Conservation (phyloP, 2,329 filamentous ascomycete genomes). For the Trichoderma sp. region DNA sequence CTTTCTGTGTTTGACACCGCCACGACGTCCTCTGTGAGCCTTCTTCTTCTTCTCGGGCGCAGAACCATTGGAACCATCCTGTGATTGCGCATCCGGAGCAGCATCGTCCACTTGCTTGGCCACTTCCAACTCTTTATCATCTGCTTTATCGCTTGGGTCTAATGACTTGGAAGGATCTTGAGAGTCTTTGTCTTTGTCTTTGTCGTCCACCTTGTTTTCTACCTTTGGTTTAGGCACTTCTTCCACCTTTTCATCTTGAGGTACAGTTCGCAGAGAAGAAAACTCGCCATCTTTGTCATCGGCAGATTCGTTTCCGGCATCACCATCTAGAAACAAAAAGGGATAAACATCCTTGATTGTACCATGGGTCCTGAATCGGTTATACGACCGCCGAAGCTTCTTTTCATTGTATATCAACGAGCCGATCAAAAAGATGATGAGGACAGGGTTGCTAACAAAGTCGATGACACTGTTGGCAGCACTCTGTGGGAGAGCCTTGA, state of each 20-base stretch:
- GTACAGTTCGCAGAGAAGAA: not conserved
- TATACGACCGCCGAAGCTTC: slow-evolving; percentile 45
- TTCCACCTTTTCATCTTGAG: not conserved
- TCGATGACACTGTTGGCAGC: slow-evolving; percentile 54
- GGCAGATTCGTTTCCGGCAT: not conserved
- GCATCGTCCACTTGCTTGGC: not conserved
- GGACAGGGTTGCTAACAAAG: slow-evolving; percentile 56
- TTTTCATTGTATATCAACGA: slow-evolving; percentile 48
- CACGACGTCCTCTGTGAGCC: slow-evolving; percentile 69
- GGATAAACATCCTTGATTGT: slow-evolving; percentile 31
- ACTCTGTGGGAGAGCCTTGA: slow-evolving; percentile 53
- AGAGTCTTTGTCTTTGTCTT: not conserved
- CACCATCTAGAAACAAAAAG: not conserved
- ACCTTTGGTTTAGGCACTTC: not conserved
- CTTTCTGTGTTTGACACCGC: slow-evolving; percentile 68
- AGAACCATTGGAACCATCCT: not conserved
- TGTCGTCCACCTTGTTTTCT: not conserved
- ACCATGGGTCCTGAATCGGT: slow-evolving; percentile 35
- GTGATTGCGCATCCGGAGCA: not conserved
- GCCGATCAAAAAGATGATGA: slow-evolving; percentile 48
- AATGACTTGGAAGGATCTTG: not conserved
- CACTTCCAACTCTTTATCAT: not conserved
- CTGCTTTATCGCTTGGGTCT: not conserved
- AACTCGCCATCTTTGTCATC: not conserved
- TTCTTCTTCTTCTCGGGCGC: slow-evolving; percentile 63